Conservation (phyloP, 345 rosid genomes). For the Lumnitzera littorea region DNA sequence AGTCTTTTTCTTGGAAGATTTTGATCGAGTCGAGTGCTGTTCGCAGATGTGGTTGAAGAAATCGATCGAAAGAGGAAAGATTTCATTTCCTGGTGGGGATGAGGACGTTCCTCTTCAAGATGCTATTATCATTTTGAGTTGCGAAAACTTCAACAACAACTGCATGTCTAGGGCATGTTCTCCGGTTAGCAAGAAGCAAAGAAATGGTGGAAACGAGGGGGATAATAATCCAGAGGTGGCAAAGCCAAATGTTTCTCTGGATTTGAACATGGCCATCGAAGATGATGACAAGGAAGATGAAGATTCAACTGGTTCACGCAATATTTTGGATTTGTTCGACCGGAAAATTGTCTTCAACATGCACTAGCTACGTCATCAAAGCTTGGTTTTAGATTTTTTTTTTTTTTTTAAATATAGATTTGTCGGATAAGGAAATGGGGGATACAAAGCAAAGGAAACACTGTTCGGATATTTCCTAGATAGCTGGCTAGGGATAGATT, state of each 20-base stretch:
- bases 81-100: slow-evolving; percentile 33
- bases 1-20: slow-evolving; percentile 57
- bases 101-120: slow-evolving; percentile 40
- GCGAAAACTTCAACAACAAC: slow-evolving; percentile 17
- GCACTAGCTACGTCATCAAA: slow-evolving; percentile 14
- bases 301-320: slow-evolving; percentile 9
- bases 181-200: slow-evolving; percentile 6
- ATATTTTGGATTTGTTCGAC: slow-evolving; percentile 34
- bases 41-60: slow-evolving; percentile 29
- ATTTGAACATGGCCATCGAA: slow-evolving; percentile 51
- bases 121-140: slow-evolving; percentile 51
- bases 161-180: slow-evolving; percentile 25
- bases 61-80: slow-evolving; percentile 34
- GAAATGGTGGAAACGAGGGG: slow-evolving; percentile 10
- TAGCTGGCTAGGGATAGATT: no score
- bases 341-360: slow-evolving; percentile 35
- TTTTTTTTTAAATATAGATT: background rate
- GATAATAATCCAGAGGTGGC: slow-evolving; percentile 9
- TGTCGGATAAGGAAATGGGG: slow-evolving; percentile 1
- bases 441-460: background rate
- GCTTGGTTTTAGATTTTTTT: slow-evolving; percentile 5
- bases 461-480: no score
- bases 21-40: slow-evolving; percentile 25
- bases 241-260: slow-evolving; percentile 22
- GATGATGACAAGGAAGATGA: slow-evolving; percentile 15